A percentile compares a stretch with the other conserved stretches of the same genome.
These are phyloP conservation scores for Linderniella brevidens DNA, from an alignment of 257 asterid genomes.

Conservation along the genomic window DNA sequence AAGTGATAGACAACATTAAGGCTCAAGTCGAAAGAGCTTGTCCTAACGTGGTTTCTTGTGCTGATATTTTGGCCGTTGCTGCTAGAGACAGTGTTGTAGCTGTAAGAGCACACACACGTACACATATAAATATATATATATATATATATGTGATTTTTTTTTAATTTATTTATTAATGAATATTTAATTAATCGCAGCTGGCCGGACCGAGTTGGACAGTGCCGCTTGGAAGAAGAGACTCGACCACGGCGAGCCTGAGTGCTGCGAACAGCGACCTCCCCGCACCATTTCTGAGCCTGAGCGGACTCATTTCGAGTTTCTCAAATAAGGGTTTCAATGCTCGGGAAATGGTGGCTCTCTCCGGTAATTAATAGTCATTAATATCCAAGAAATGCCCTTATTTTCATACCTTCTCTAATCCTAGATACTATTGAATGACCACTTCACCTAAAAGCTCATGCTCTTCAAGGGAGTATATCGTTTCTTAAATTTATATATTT, in stretches of 20 bases:
- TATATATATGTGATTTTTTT: background rate
- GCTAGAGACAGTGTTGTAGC: conserved; percentile 30
- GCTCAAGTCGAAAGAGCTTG: conserved; percentile 21
- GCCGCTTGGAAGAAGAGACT: conserved; percentile 15
- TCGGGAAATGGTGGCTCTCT: conserved; percentile 7
- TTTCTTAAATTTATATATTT: too few relatives aligned
- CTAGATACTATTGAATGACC: too few relatives aligned
- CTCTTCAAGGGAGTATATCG: too few relatives aligned
- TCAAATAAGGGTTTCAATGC: background rate
- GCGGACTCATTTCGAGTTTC: conserved; percentile 3
- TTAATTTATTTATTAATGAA: too few relatives aligned
- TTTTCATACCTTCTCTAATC: too few relatives aligned
- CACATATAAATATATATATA: background rate
- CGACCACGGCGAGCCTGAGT: conserved; percentile 10
- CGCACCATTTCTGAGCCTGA: conserved; percentile 1
- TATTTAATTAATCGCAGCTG: conserved; percentile 5
- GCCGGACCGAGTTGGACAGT: conserved; percentile 30
- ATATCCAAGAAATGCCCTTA: background rate
- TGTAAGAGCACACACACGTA: conserved; percentile 17
- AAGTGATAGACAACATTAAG: conserved; percentile 28
- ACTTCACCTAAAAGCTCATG: too few relatives aligned
- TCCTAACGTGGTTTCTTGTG: conserved; percentile 27
- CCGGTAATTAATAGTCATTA: conserved; percentile 9
- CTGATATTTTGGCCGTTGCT: conserved; percentile 32
- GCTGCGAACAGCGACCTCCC: conserved; percentile 12